Evolutionary conservation across 805 yeast genomes (phyloP), one percentile per base, ranked within the genome.

Genomic region (Candida nanaspora): DNA sequence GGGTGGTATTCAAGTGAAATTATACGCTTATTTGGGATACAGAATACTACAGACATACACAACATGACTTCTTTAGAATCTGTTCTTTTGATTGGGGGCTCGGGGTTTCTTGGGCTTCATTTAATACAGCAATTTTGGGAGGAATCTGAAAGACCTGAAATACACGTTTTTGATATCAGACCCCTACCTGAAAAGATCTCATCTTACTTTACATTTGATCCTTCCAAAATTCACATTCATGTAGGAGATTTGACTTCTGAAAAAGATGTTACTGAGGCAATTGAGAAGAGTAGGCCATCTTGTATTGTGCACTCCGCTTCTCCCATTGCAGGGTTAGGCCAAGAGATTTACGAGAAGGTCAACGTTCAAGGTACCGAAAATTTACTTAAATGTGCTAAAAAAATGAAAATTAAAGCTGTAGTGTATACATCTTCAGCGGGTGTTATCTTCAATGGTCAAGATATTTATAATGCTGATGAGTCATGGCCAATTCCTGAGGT

Each of bases 351-450:
- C 63, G 83, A 80, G 50, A 84, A 84, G 51, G 98, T 93, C 38
- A 93, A 93, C 55, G 91, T 93, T 25, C 74, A 77, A 35, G 99
- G 99, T 33, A 93, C 98, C 1, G 66, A 69, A 42, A 86, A 81
- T 46, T 72, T 93, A 28, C 64, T 91, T 32, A 66, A 74, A 35
- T 82, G 81, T 38, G 78, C 89, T 35, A 68, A 75, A 49, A 66
- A 65, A 35, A 53, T 66, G 35, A 45, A 49, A 2, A 70, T 79
- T 8, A 72, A 72, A 45, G 91, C 89, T 0, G 67, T 93, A 30
- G 94, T 93, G 2, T 93, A 89, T 65, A 93, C 99, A 1, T 89
- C 97, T 0, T 86, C 96, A 2, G 98, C 98, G 0, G 97, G 98
- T 49, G 98, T 93, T 22, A 83, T 89, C 26, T 93, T 93, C 68